Base-by-base conservation (phyloP, 2,329 filamentous ascomycete species). In the Colletotrichum abscissum region DNA sequence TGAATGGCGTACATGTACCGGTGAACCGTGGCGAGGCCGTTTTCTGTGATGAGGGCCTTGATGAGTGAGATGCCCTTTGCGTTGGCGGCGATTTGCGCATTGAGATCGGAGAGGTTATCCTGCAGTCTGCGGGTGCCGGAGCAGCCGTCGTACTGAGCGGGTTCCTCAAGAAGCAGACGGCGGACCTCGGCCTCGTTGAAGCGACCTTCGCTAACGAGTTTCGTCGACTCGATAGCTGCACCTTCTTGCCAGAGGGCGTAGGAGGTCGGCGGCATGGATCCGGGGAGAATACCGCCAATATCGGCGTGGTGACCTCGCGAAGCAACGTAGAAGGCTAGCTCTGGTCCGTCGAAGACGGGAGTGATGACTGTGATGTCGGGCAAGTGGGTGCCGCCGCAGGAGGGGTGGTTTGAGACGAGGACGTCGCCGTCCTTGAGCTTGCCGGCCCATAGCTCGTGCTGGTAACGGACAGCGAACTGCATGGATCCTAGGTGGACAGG, bases 251-350 rank as follows among this genome's bases (percentile, higher is more conserved):
- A 92, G 5, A 92, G 85, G 75, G 90, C 88, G 24, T 89, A 88
- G 0, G 92, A 94, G 73, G 93, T 90, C 1, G 94, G 92, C 2
- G 94, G 94, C 94, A 97, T 97, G 1, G 92, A 94, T 1, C 94
- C 94, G 0, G 94, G 93, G 0, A 95, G 86, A 57, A 95, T 95
- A 8, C 94, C 94, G 12, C 94, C 94, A 75, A 97, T 84, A 3
- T 84, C 82, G 0, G 82, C 81, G 28, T 83, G 81, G 56, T 82
- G 80, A 0, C 80, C 80, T 0, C 80, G 78, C 11, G 78, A 79
- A 1, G 80, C 80, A 0, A 81, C 80, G 7, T 79, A 82, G 63
- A 82, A 82, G n/a, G 80, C 78, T 33, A 80, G 77, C 14, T 80
- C 76, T 0, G 78, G 76, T 0, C 70, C 66, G 24, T 81, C 80